Conservation (phyloP, 2,329 filamentous ascomycete species). For the Ascochyta koolunga region DNA sequence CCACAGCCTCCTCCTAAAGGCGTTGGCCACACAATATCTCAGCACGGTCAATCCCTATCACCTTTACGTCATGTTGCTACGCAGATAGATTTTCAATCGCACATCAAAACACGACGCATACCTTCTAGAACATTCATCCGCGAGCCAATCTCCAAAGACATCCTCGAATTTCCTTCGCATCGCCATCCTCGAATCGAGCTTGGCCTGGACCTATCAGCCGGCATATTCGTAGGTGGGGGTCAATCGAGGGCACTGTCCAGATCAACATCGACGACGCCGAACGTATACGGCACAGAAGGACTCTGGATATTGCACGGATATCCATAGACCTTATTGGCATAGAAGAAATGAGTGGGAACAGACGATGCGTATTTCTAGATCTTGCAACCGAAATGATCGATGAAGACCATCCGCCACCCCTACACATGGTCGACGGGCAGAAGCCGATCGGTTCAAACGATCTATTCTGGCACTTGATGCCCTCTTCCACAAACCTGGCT, state of each 20-base stretch:
- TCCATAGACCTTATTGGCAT: slow-evolving; percentile 60
- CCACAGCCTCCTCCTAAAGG: slow-evolving; percentile 34
- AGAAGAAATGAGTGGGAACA: slow-evolving; percentile 56
- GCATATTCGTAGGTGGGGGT: slow-evolving; percentile 63
- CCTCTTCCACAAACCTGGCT: slow-evolving; percentile 55
- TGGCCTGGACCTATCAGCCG: slow-evolving; percentile 57
- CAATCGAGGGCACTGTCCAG: slow-evolving; percentile 58
- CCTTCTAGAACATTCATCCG: slow-evolving; percentile 58
- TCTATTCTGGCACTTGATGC: slow-evolving; percentile 57
- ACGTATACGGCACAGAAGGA: slow-evolving; percentile 50
- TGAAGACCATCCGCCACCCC: slow-evolving; percentile 56
- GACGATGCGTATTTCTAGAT: slow-evolving; percentile 57
- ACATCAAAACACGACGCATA: slow-evolving; percentile 51
- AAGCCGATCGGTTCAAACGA: slow-evolving; percentile 47
- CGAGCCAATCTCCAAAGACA: slow-evolving; percentile 53
- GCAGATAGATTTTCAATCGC: slow-evolving; percentile 51
- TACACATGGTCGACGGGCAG: slow-evolving; percentile 55
- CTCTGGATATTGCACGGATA: slow-evolving; percentile 56
- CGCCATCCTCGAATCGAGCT: slow-evolving; percentile 57
- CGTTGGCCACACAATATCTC: slow-evolving; percentile 49
- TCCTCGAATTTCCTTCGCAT: slow-evolving; percentile 57
- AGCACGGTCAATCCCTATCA: slow-evolving; percentile 51
- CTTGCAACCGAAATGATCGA: slow-evolving; percentile 60
- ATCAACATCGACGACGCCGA: slow-evolving; percentile 57
- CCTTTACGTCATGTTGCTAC: slow-evolving; percentile 51